Conservation (phyloP, 257 asterid species). For the Dorcoceras hygrometricum region DNA sequence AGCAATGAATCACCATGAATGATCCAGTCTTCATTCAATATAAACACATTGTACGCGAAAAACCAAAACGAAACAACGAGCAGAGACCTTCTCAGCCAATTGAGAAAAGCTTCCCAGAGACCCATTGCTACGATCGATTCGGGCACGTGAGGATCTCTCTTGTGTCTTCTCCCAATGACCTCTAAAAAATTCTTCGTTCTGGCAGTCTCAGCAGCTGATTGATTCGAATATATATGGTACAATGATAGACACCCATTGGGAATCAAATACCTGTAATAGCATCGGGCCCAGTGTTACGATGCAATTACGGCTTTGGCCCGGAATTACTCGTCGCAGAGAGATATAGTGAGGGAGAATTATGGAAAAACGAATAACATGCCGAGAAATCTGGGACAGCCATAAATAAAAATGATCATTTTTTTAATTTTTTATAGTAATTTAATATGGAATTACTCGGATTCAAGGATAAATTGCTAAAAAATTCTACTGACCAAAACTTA, state of each 20-base stretch:
- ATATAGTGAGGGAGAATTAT: not conserved
- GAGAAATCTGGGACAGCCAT: not conserved
- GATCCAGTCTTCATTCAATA: slow-evolving; percentile 16
- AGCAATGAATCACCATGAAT: not conserved
- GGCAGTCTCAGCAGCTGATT: slow-evolving; percentile 17
- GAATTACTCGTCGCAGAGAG: not conserved
- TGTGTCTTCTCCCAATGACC: slow-evolving; percentile 47
- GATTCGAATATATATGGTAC: slow-evolving; percentile 8
- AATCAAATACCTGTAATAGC: not conserved
- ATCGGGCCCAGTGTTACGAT: not conserved
- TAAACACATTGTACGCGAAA: not conserved
- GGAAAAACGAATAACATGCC: not conserved
- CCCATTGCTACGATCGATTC: slow-evolving; percentile 54
- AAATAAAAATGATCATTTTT: too few species aligned
- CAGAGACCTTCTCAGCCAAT: slow-evolving; percentile 88
- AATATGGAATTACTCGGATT: not conserved
- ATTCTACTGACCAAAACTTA: too few species aligned
- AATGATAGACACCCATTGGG: not conserved
- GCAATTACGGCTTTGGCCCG: not conserved
- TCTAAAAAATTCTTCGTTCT: slow-evolving; percentile 1
- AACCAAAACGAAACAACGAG: not conserved
- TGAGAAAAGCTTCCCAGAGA: slow-evolving; percentile 96
- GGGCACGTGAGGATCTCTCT: slow-evolving; percentile 49
- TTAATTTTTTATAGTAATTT: too few species aligned
- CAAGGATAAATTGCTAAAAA: too few species aligned